Evolutionary conservation across 345 rosid species (phyloP).

Genomic region (Passiflora organensis): DNA sequence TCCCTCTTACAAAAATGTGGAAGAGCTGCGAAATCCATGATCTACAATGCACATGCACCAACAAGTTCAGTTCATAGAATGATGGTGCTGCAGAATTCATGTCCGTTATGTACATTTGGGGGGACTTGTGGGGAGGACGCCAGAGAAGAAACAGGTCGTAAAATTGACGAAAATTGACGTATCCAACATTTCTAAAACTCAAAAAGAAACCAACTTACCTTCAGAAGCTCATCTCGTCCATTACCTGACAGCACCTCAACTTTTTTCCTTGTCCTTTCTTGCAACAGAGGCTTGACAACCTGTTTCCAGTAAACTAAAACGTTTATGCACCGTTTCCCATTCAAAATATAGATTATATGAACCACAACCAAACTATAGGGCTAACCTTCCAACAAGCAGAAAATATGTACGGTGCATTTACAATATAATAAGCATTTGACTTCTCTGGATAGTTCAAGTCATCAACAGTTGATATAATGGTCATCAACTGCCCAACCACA

Average conservation of each 20-base stretch:
- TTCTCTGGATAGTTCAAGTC: conserved; percentile 97
- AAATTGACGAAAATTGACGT: background rate
- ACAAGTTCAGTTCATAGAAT: background rate
- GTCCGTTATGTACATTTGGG: background rate
- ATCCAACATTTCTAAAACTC: no score
- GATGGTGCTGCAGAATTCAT: no score
- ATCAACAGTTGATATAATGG: conserved; percentile 73
- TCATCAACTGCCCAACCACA: conserved; percentile 62
- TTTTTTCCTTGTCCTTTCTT: conserved; percentile 84
- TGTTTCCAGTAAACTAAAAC: conserved; percentile 15
- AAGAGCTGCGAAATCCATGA: conserved; percentile 71
- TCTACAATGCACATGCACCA: conserved; percentile 37
- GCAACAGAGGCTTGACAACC: conserved; percentile 94
- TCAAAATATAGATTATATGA: background rate
- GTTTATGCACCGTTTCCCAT: no score
- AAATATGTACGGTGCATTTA: conserved; percentile 85
- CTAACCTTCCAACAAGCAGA: conserved; percentile 91
- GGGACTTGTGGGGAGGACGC: background rate
- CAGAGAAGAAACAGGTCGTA: background rate
- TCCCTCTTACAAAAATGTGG: conserved; percentile 88
- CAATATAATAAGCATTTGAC: conserved; percentile 79
- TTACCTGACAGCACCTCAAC: conserved; percentile 71
- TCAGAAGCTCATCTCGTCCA: conserved; percentile 74
- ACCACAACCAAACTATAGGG: background rate
- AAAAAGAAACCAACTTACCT: conserved; percentile 45